Evolutionary conservation across 1,284 basidiomycete genomes (phyloP).

Genomic region (Naganishia albida): DNA sequence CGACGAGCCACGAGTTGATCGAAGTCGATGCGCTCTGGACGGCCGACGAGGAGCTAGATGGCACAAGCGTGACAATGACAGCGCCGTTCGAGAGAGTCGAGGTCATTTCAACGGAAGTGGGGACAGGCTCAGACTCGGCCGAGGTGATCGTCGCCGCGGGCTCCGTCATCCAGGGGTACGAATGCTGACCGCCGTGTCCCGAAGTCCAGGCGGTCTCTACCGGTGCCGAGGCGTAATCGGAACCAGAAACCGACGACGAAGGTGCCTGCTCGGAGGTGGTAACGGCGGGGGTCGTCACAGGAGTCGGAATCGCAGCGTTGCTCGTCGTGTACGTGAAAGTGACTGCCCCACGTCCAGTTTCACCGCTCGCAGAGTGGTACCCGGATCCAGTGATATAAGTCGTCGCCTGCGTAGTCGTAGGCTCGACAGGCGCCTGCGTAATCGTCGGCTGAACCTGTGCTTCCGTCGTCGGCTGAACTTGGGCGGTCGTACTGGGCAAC

Average conservation of each 20-base stretch:
- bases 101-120: not conserved
- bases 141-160: slow-evolving; percentile 2
- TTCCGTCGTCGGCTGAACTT: not conserved
- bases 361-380: slow-evolving; percentile 9
- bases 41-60: slow-evolving; percentile 1
- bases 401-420: not conserved
- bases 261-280: not conserved
- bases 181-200: slow-evolving; percentile 30
- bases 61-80: slow-evolving; percentile 14
- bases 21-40: slow-evolving; percentile 9
- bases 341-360: slow-evolving; percentile 21
- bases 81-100: slow-evolving; percentile 24
- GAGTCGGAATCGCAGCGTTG: slow-evolving; percentile 9
- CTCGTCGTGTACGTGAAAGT: slow-evolving; percentile 25
- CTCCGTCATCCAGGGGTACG: slow-evolving; percentile 31
- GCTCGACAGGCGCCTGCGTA: not conserved
- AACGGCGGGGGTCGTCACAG: not conserved
- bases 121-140: not conserved
- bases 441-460: not conserved
- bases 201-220: slow-evolving; percentile 1
- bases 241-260: slow-evolving; percentile 11
- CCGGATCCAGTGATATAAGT: slow-evolving; percentile 17
- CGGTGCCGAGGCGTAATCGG: slow-evolving; percentile 23
- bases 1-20: slow-evolving; percentile 26
- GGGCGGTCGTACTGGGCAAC: not conserved